These are phyloP conservation scores for Myxozyma vanderwaltii DNA, from an alignment of 805 yeast genomes.

Conservation along the genomic window DNA sequence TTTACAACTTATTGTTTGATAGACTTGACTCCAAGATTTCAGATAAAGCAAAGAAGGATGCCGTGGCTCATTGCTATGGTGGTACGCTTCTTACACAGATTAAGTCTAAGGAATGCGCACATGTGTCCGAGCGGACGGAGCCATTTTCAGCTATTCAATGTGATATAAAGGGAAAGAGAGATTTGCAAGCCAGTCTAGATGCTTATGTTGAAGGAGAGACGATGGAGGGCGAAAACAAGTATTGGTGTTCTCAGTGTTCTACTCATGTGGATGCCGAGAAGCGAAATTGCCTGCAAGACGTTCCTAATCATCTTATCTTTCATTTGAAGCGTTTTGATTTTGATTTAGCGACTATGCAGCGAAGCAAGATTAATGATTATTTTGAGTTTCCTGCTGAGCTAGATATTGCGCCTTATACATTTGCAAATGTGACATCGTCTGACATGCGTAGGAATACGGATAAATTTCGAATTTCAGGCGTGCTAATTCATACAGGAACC, in stretches of 20 bases:
- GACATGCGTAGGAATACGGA: constrained; percentile 3
- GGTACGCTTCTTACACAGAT: constrained; percentile 29
- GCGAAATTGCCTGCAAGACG: constrained; percentile 25
- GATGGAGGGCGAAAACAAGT: constrained; percentile 32
- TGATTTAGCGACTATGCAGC: constrained; percentile 32
- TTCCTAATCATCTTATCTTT: constrained; percentile 28
- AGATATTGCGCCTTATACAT: constrained; percentile 23
- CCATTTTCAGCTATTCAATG: constrained; percentile 33
- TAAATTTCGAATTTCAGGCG: constrained; percentile 19
- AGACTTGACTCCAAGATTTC: constrained; percentile 21
- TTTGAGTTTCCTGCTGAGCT: constrained; percentile 29
- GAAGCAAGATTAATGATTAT: constrained; percentile 31
- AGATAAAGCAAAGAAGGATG: constrained; percentile 1
- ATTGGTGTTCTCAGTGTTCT: constrained; percentile 28
- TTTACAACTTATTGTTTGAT: constrained; percentile 29
- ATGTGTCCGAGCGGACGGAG: constrained; percentile 27
- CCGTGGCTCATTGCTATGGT: constrained; percentile 17
- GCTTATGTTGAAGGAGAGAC: constrained; percentile 32
- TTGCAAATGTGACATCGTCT: neutral
- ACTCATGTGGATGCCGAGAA: constrained; percentile 31
- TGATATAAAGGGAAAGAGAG: constrained; percentile 29
- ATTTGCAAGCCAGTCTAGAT: constrained; percentile 18
- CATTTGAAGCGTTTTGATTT: constrained; percentile 33
- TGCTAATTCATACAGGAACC: constrained; percentile 30
- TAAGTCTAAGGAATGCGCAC: constrained; percentile 29